Base-by-base conservation (phyloP, 2,329 filamentous ascomycete species). In the Chalaropsis thielavioides region DNA sequence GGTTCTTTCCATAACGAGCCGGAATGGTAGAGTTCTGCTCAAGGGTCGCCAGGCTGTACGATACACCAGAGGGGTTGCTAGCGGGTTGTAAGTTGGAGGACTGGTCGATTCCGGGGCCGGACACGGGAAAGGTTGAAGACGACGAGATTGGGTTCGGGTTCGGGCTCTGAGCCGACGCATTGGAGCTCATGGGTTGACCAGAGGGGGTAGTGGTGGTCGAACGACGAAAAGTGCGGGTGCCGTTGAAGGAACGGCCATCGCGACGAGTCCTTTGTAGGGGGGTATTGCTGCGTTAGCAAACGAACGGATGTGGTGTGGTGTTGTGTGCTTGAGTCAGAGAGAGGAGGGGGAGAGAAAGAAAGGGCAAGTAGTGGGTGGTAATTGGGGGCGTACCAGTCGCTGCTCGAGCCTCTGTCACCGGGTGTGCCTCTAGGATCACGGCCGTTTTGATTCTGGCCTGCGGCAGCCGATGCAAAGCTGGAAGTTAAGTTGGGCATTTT, bases 401-500 rank as follows among this genome's bases (percentile, higher is more conserved):
- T 63, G 22, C 61, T 59, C n/a, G 58, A 56, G 46, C 56, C 63
- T 59, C 59, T 44, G 51, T 40, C 61, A 71, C 74, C 78, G 76
- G 81, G 83, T 73, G 80, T 83, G 76, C 75, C 76, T 77, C 80
- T 81, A 71, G 78, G 74, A 75, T 82, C 83, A 74, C 80, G 83
- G 76, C 44, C 58, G 46, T 74, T 84, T 74, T 79, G 77, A 71
- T 81, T 85, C 75, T 89, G 87, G 75, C 88, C 88, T 74, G 88
- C 88, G 70, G 88, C 88, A 72, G 88, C 88, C 73, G 88, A 90
- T 74, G 88, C 88, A 77, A 92, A 92, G 80, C 87, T 91, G 71
- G 88, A 90, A 72, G 87, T 85, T 75, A 90, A 82, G 78, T 88
- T 86, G 74, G 85, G 84, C 78, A 87, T 83, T 70, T 70, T 60